phyloP scores from a whole-genome alignment of 31 red algal species.

The Porphyra umbilicalis region DNA sequence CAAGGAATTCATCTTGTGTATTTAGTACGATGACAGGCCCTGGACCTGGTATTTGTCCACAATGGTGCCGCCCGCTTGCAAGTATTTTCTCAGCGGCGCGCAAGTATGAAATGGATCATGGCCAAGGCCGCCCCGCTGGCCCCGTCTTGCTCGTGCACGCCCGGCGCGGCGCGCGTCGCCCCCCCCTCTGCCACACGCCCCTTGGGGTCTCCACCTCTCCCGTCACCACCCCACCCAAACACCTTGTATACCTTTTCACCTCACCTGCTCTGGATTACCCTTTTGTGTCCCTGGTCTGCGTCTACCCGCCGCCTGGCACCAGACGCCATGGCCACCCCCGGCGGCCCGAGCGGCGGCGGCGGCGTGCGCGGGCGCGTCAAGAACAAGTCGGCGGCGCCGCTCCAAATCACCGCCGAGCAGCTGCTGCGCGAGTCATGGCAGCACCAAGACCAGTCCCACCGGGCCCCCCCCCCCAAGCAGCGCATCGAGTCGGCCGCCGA shows the following conservation, averaged over 20 bases:
- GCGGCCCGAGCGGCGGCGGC: background rate
- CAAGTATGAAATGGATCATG: too few species aligned
- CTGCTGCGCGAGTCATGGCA: constrained; percentile 91
- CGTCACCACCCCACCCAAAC: background rate
- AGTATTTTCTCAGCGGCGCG: too few species aligned
- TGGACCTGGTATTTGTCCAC: too few species aligned
- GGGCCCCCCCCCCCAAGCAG: constrained; percentile 34
- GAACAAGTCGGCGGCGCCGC: constrained; percentile 75
- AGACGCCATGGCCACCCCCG: background rate
- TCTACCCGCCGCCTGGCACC: background rate
- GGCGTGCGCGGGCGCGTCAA: constrained; percentile 38
- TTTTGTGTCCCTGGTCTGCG: background rate
- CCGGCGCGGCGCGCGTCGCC: too few species aligned
- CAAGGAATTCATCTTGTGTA: too few species aligned
- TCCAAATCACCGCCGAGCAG: constrained; percentile 95
- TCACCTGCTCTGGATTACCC: background rate
- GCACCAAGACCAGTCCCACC: constrained; percentile 27
- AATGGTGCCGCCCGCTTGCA: too few species aligned
- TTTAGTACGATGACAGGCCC: too few species aligned
- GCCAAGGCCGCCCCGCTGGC: too few species aligned
- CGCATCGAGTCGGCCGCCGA: constrained; percentile 55
- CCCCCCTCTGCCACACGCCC: too few species aligned
- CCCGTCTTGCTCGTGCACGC: too few species aligned
- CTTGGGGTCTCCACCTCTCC: background rate
- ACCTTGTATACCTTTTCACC: background rate